Conservation (phyloP, 1,139 yeast species). For the Yarrowia galli region DNA sequence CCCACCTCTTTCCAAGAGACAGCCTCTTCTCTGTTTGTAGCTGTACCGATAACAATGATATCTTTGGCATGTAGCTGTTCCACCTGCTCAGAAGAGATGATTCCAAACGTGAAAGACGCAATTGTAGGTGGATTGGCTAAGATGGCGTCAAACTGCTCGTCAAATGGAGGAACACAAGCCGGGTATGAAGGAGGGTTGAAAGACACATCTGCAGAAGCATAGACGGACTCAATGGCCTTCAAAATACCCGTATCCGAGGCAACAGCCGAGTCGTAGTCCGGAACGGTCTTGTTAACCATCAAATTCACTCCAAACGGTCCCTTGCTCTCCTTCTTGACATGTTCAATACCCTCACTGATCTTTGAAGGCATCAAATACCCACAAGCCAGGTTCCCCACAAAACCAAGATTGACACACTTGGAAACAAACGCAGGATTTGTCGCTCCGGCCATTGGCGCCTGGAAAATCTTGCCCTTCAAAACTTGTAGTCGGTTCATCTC, state of each 20-base stretch:
- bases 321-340: constrained; percentile 41
- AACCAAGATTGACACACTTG: constrained; percentile 55
- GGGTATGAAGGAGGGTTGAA: constrained; percentile 38
- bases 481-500: constrained; percentile 8
- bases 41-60: constrained; percentile 54
- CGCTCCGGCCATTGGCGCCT: constrained; percentile 62
- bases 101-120: constrained; percentile 58
- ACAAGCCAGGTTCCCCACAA: constrained; percentile 57
- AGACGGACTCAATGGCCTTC: constrained; percentile 16
- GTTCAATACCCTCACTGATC: constrained; percentile 41
- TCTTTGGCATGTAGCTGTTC: constrained; percentile 48
- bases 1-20: constrained; percentile 47
- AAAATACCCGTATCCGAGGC: constrained; percentile 39
- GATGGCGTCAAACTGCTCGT: constrained; percentile 43
- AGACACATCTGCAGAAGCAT: constrained; percentile 1
- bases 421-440: constrained; percentile 55
- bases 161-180: constrained; percentile 42
- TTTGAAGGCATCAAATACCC: constrained; percentile 51
- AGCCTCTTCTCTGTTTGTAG: constrained; percentile 57
- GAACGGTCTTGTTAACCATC: constrained; percentile 45
- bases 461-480: constrained; percentile 48
- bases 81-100: constrained; percentile 50
- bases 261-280: constrained; percentile 34
- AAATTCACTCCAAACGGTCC: constrained; percentile 54
- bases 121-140: constrained; percentile 49